A percentile compares a stretch with the other conserved stretches of the same genome.
These are phyloP conservation scores for Logfia minima DNA, from an alignment of 129 eudicot species.

Conservation along the genomic window DNA sequence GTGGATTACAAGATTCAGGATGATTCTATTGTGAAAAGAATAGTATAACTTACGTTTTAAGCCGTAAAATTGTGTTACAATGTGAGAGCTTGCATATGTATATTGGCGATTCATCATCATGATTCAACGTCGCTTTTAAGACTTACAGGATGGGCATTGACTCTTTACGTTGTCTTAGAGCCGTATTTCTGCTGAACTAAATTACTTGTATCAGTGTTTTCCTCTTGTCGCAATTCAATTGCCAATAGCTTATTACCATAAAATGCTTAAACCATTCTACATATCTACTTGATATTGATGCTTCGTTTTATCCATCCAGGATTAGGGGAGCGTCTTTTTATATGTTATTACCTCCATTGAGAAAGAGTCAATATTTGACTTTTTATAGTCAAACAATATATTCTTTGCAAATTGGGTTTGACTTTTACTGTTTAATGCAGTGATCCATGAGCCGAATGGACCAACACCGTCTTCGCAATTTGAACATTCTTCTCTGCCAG, in stretches of 20 bases:
- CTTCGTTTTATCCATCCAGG: not conserved
- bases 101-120: not conserved
- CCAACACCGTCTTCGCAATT: conserved; percentile 80
- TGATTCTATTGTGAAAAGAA: too few species aligned
- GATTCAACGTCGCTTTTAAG: not conserved
- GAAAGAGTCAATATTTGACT: not conserved
- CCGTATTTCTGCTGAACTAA: not conserved
- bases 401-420: not conserved
- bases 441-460: conserved; percentile 76
- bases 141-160: not conserved
- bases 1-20: not conserved
- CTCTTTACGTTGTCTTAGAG: not conserved
- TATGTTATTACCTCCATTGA: not conserved
- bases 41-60: not conserved
- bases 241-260: not conserved
- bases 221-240: not conserved
- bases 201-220: not conserved
- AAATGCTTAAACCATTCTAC: not conserved
- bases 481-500: conserved; percentile 89
- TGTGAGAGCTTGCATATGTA: not conserved
- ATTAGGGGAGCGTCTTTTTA: not conserved
- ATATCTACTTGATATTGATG: not conserved
- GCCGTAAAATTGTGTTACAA: not conserved
- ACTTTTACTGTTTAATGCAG: conserved; percentile 42
- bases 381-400: not conserved